A percentile compares a stretch with the other conserved stretches of the same genome.
These are phyloP conservation scores for Kwoniella dejecticola DNA, from an alignment of 768 basidiomycete species.

Conservation along the genomic window DNA sequence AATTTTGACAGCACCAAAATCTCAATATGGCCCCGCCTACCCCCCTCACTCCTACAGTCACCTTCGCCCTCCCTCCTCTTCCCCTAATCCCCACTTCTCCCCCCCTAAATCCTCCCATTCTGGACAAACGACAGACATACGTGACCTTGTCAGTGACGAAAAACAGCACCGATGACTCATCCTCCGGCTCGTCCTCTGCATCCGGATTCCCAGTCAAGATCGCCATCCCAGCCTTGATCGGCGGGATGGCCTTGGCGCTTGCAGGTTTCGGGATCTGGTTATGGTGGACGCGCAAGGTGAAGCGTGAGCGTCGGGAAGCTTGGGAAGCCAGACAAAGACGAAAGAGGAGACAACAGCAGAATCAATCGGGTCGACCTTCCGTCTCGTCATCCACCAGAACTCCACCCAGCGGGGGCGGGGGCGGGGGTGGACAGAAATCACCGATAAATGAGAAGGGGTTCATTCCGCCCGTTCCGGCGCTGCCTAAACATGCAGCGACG, in stretches of 20 bases:
- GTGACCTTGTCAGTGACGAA: conserved; percentile 12
- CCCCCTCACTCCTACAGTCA: not conserved
- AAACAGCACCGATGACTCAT: not conserved
- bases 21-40: conserved; percentile 11
- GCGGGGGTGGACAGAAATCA: conserved; percentile 14
- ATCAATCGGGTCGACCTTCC: conserved; percentile 20
- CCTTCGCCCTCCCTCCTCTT: not conserved
- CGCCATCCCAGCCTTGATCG: conserved; percentile 43
- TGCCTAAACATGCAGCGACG: conserved; percentile 19
- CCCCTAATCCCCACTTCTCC: conserved; percentile 7
- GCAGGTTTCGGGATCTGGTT: conserved; percentile 30
- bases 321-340: conserved; percentile 23
- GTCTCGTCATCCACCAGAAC: conserved; percentile 22
- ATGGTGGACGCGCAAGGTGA: conserved; percentile 25
- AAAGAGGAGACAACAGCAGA: conserved; percentile 14
- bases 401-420: no score
- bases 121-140: conserved; percentile 15
- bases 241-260: conserved; percentile 44
- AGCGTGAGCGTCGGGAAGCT: conserved; percentile 25
- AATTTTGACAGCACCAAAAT: not conserved
- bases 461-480: conserved; percentile 33
- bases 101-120: not conserved
- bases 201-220: conserved; percentile 36
- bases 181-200: conserved; percentile 1
- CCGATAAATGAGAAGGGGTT: conserved; percentile 25